Base-by-base conservation (phyloP, 2,329 filamentous ascomycete species). In the Clonostachys rhizophaga region DNA sequence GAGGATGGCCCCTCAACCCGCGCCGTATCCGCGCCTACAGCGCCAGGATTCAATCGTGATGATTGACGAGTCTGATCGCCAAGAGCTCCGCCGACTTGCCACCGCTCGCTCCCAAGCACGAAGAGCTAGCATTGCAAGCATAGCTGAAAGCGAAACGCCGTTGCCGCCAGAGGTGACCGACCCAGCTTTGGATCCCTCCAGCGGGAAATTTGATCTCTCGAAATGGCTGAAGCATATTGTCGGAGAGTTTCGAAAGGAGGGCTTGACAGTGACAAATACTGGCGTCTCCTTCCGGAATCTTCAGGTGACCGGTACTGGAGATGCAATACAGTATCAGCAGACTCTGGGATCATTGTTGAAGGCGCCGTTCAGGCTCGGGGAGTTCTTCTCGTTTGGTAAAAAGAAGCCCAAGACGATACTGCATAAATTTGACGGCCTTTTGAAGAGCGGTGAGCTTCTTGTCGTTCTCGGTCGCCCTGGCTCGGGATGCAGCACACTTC, bases 391-490 rank as follows among this genome's bases (percentile, higher is more conserved):
- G 18, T 71, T 68, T 13, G 59, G 60, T 2, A 67, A 65, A 43
- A 69, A 72, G 49, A 55, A 68, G 24, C 69, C 66, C 12, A 84
- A 82, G 52, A 75, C 81, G 35, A 88, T 88, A 50, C 65, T 89
- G n/a, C 71, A 73, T 33, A 67, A 75, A 47, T 86, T 88, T 49
- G 78, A 87, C 54, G 86, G 85, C 5, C 52, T 87, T 4, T 61
- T 89, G 12, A 71, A 76, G 48, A 75, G 71, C 44, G 84, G 85
- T 5, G 84, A 89, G 68, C 78, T 89, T 60, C 62, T 88, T 17
- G 75, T 87, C 3, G 84, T 88, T 2, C 73, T 89, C 0, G 85
- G 86, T 4, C 74, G 83, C 30, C 85, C 86, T 2, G 77, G 78
- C 0, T 81, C 77, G 5, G 83, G 83, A 6, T 86, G 83, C 61